Base-by-base conservation (phyloP, 2,329 filamentous ascomycete species). In the Hypocrella siamensis region DNA sequence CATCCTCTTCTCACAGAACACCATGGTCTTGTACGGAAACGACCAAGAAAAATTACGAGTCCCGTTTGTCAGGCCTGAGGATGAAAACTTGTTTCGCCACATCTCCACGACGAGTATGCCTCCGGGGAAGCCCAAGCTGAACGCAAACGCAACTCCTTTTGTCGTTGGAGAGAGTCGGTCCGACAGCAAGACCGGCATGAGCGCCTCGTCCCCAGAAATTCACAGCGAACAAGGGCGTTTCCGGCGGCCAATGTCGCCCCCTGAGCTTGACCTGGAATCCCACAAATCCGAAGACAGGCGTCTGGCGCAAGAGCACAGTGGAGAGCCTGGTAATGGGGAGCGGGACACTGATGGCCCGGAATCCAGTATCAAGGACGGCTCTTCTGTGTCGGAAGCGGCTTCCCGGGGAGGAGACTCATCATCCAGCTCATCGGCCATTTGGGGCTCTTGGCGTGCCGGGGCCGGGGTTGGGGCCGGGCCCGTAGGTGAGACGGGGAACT, bases 41-140 rank as follows among this genome's bases (percentile, higher is more conserved):
- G 83, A 93, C 36, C 71, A 79, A 28, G 84, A 81, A 50, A 90
- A 88, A 46, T 63, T 96, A 10, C 85, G 82, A 12, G 78, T 98
- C 21, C 90, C 90, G 3, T 79, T 98, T 42, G 85, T 93, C 26
- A 75, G 90, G 18, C 90, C 90, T 1, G 90, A 96, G 52, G 79
- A 93, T 44, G 84, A 93, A 35, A 65, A 62, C 4, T 58, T 74
- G 1, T 96, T 92, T 59, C 90, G 80, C 44, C 70, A 76, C 42
- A 65, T 96, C 30, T 73, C 63, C 44, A 85, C 79, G 2, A 63
- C 65, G 26, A 68, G 65, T 35, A 39, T 65, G n/a, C 38, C 58
- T 7, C 62, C 66, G 0, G 69, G 67, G 38, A 72, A 62, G 46
- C 63, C 65, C 7, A 72, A 68, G 40, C 54, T 77, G 18, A 77